A percentile compares a stretch with the other conserved stretches of the same genome.
Evolutionary conservation across 2,329 filamentous ascomycete genomes (phyloP).

Genomic region (Basipetospora sp.): DNA sequence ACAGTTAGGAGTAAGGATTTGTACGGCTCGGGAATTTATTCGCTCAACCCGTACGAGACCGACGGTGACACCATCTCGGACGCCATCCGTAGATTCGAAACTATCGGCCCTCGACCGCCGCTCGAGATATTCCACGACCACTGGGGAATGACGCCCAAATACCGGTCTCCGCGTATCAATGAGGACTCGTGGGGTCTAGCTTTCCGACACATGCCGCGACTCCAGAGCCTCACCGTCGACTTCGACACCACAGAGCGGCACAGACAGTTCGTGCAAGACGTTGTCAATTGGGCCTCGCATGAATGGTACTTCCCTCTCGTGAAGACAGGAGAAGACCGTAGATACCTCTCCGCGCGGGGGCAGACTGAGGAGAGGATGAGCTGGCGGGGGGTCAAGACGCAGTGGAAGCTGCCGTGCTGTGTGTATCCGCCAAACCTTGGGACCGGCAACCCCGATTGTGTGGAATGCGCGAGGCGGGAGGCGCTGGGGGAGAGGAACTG

Average conservation of each 20-base stretch:
- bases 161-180: too few relatives aligned
- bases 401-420: too few relatives aligned
- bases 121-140: too few relatives aligned
- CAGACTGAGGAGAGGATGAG: not conserved
- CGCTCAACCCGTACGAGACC: too few relatives aligned
- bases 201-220: not conserved
- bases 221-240: not conserved
- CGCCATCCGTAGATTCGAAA: too few relatives aligned
- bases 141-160: too few relatives aligned
- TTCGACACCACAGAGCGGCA: not conserved
- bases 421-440: too few relatives aligned
- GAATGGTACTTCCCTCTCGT: constrained; percentile 2
- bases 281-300: not conserved
- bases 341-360: constrained; percentile 1
- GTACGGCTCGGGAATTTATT: too few relatives aligned
- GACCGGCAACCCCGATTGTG: too few relatives aligned
- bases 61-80: too few relatives aligned
- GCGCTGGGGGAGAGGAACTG: not conserved
- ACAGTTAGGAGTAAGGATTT: too few relatives aligned
- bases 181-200: not conserved
- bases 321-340: not conserved
- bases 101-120: too few relatives aligned
- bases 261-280: not conserved
- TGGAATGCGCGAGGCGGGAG: not conserved
- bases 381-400: not conserved